phyloP scores from a whole-genome alignment of 164 flowering plant species.

The Litsea cubeba region DNA sequence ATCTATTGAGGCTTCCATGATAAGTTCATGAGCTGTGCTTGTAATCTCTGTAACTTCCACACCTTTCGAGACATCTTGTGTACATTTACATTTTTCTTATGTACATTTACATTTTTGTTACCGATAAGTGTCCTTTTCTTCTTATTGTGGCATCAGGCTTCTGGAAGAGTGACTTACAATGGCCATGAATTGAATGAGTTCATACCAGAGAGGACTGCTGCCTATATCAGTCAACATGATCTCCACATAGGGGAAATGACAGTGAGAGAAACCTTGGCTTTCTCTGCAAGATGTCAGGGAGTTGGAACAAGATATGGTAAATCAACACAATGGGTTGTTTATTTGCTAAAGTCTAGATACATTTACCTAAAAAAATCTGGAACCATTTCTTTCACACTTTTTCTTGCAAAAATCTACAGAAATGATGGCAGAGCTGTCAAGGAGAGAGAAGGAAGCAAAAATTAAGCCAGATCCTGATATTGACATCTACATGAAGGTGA shows the following conservation, averaged over 20 bases:
- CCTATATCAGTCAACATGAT: slow-evolving; percentile 59
- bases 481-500: slow-evolving; percentile 71
- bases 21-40: not conserved
- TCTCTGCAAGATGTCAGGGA: slow-evolving; percentile 60
- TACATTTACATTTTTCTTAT: not conserved
- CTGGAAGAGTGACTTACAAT: slow-evolving; percentile 57
- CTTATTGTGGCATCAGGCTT: slow-evolving; percentile 21
- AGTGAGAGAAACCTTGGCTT: slow-evolving; percentile 49
- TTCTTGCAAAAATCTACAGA: slow-evolving; percentile 30
- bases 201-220: slow-evolving; percentile 56
- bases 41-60: not conserved
- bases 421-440: slow-evolving; percentile 55
- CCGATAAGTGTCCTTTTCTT: not conserved
- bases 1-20: not conserved
- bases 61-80: not conserved
- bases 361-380: not conserved
- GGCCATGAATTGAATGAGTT: slow-evolving; percentile 61
- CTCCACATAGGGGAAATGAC: slow-evolving; percentile 56
- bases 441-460: slow-evolving; percentile 59
- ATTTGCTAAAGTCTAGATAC: not conserved
- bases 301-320: slow-evolving; percentile 47
- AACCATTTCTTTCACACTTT: not conserved
- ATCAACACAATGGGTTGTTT: not conserved
- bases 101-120: no score
- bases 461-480: slow-evolving; percentile 64